Evolutionary conservation across 2,329 filamentous ascomycete genomes (phyloP), one percentile per base, ranked within the genome.

Genomic region (Pseudomassariella vexata): DNA sequence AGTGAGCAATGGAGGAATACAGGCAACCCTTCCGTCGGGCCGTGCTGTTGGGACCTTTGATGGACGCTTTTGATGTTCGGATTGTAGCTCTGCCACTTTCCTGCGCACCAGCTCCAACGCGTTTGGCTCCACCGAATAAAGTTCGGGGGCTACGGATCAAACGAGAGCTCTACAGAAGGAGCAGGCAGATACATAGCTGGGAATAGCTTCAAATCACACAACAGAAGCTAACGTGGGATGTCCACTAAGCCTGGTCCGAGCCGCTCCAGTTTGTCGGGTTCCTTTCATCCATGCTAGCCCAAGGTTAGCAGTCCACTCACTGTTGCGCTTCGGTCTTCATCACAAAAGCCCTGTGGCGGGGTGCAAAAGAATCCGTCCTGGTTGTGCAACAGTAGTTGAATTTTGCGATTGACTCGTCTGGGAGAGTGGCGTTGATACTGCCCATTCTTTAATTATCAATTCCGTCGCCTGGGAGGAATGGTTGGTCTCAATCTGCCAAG

Each of bases 381-480:
- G 19, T 19, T 21, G 28, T 30, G 28, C 18, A 7, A 21, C 11
- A 19, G 9, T 9, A 9, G 8, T 15, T 9, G 12, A 5, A 9
- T 6, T 14, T 9, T 19, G 12, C 10, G 15, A 6, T 19, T 30
- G 28, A 30, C 18, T 7, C 8, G 24, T 9, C 9, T 8, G 15
- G 15, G 24, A 10, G 9, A 8, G 9, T 8, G 15, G 12, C 29
- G 14, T 20, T 20, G 12, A n/a, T 24, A 11, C 14, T 19, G 10
- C 6, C n/a, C 5, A 16, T 21, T 32, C 21, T 24, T 24, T 9
- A 20, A 18, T 16, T 12, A 10, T n/a, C 14, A 29, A 28, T 23
- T 34, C 32, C 24, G 32, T 12, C 24, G 19, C 15, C 32, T 29
- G 15, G 32, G 5, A 24, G 32, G 32, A 34, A 34, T 29, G 24